Percentiles rank a stretch among this genome's conserved stretches.
Conservation (phyloP, 257 asterid genomes). For the Salvia rosmarinus region DNA sequence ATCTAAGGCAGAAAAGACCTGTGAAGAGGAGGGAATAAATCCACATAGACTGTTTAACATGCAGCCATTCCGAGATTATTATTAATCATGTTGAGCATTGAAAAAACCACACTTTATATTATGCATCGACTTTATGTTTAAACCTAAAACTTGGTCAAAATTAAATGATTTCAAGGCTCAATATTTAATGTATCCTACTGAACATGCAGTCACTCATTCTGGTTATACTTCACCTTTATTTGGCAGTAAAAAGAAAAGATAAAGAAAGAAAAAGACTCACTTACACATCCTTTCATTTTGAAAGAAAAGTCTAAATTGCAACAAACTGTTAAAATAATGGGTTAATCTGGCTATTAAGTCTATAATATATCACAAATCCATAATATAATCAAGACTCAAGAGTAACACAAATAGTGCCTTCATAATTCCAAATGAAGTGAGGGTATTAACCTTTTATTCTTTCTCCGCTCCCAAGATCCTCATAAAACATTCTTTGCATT, state of each 20-base stretch:
- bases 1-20: slow-evolving; percentile 40
- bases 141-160: slow-evolving; percentile 4
- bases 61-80: slow-evolving; percentile 23
- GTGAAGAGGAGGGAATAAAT: neutral
- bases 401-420: slow-evolving; percentile 1
- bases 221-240: neutral
- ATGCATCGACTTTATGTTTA: neutral
- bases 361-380: neutral
- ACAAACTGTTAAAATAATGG: neutral
- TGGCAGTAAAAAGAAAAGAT: neutral
- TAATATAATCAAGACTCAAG: neutral
- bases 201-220: neutral
- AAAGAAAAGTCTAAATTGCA: neutral
- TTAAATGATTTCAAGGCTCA: neutral
- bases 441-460: slow-evolving; percentile 47
- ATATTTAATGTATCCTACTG: neutral
- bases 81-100: slow-evolving; percentile 1
- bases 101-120: slow-evolving; percentile 9
- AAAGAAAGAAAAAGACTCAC: neutral
- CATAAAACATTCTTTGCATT: slow-evolving; percentile 90
- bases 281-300: neutral
- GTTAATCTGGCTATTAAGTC: too few relatives aligned
- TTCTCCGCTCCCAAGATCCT: slow-evolving; percentile 65
- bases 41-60: slow-evolving; percentile 17
- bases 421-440: neutral